phyloP scores from a whole-genome alignment of 495 filamentous ascomycete genomes.

The Daldinia caldariorum region DNA sequence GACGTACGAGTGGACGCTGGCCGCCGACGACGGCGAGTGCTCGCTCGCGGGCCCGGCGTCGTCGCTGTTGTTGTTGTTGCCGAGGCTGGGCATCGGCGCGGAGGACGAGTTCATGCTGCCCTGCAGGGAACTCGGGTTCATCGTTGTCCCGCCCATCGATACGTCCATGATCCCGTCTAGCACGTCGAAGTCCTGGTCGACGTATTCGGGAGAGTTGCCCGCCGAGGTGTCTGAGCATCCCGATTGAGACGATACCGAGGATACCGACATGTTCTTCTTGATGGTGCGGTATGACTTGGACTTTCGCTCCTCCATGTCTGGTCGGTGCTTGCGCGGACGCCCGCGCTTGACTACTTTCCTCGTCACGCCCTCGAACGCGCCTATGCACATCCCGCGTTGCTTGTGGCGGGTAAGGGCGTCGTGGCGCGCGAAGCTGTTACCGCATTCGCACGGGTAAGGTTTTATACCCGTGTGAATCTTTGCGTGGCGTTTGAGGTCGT shows the following conservation, averaged over 20 bases:
- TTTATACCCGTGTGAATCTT: conserved; percentile 96
- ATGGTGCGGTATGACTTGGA: conserved; percentile 68
- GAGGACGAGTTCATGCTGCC: conserved; percentile 45
- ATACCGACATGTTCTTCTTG: conserved; percentile 61
- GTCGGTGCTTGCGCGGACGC: conserved; percentile 58
- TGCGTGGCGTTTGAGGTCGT: conserved; percentile 95
- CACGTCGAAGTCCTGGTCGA: conserved; percentile 55
- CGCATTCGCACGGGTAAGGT: conserved; percentile 89
- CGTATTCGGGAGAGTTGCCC: conserved; percentile 54
- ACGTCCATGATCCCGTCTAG: conserved; percentile 60
- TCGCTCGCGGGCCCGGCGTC: conserved; percentile 32
- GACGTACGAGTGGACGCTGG: conserved; percentile 53
- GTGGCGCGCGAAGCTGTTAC: conserved; percentile 89
- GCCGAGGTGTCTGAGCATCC: conserved; percentile 60
- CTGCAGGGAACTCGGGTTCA: conserved; percentile 55
- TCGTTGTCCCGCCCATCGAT: conserved; percentile 50
- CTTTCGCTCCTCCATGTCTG: conserved; percentile 69
- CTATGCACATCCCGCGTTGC: conserved; percentile 93
- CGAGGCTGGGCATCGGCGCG: conserved; percentile 53
- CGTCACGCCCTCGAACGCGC: conserved; percentile 84
- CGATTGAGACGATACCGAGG: conserved; percentile 59
- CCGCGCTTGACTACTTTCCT: conserved; percentile 66
- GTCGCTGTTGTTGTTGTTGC: conserved; percentile 15
- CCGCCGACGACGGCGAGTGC: conserved; percentile 53
- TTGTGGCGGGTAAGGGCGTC: conserved; percentile 94